phyloP scores from a whole-genome alignment of 2,329 filamentous ascomycete species.

The Aspergillus oerlinghausenensis region DNA sequence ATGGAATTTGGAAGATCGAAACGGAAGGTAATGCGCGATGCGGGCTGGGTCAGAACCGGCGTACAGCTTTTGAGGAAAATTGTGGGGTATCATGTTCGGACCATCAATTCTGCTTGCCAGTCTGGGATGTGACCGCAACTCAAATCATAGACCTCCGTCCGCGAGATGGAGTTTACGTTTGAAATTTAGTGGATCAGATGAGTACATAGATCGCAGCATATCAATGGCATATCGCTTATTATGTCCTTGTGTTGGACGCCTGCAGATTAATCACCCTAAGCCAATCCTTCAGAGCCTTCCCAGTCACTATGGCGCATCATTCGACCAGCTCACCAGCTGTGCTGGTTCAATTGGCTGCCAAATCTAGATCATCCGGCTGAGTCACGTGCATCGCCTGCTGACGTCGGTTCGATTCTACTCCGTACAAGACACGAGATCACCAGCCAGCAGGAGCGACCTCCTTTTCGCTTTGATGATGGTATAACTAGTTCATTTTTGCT shows the following conservation, averaged over 20 bases:
- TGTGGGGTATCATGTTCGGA: background rate
- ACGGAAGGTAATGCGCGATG: slow-evolving; percentile 7
- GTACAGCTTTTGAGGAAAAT: slow-evolving; percentile 11
- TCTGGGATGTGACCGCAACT: background rate
- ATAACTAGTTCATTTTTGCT: background rate
- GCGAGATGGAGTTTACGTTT: background rate
- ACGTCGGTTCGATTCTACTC: slow-evolving; percentile 7
- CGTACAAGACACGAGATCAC: background rate
- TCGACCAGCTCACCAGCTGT: background rate
- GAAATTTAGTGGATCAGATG: background rate
- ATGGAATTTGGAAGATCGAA: slow-evolving; percentile 6
- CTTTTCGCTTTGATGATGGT: background rate
- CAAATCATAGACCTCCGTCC: background rate
- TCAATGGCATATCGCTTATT: background rate
- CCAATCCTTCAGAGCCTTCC: background rate
- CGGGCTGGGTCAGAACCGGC: slow-evolving; percentile 13
- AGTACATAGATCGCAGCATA: background rate
- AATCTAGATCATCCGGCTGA: background rate
- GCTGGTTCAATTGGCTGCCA: no score
- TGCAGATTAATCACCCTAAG: background rate
- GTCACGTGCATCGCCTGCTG: slow-evolving; percentile 1
- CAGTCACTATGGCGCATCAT: background rate
- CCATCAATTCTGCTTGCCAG: background rate
- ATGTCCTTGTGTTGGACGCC: background rate
- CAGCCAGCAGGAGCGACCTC: background rate